phyloP scores from a whole-genome alignment of 345 rosid genomes.

The Eucalyptus cloeziana region DNA sequence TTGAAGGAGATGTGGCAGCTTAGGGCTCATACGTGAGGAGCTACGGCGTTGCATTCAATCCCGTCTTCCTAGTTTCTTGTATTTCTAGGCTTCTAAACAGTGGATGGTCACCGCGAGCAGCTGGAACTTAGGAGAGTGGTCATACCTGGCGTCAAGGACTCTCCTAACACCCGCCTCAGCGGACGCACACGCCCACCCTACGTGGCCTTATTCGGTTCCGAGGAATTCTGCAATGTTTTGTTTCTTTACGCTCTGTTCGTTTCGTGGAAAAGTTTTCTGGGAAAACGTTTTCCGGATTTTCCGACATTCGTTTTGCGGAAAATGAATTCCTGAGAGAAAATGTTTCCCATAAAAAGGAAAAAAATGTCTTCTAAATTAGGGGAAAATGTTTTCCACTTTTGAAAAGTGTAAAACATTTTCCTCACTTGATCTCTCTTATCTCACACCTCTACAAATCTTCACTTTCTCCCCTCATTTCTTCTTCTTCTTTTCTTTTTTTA shows the following conservation, averaged over 20 bases:
- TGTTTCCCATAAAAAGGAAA: too few species aligned
- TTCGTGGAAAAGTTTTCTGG: too few species aligned
- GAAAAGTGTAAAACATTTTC: too few species aligned
- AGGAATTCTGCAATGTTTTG: not conserved
- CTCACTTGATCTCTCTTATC: too few species aligned
- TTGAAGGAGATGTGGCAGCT: not conserved
- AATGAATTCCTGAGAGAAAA: too few species aligned
- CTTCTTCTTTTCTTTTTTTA: too few species aligned
- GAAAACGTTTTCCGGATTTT: too few species aligned
- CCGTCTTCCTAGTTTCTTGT: not conserved
- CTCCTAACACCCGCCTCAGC: not conserved
- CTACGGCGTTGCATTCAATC: not conserved
- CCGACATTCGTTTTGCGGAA: too few species aligned
- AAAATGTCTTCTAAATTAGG: too few species aligned
- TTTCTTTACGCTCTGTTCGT: not conserved
- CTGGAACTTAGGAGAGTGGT: not conserved
- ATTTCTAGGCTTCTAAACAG: not conserved
- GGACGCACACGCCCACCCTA: rapidly evolving
- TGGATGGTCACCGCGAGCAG: not conserved
- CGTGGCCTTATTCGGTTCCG: not conserved
- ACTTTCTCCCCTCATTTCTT: too few species aligned
- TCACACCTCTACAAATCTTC: too few species aligned
- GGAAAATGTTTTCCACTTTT: too few species aligned
- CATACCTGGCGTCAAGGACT: not conserved
- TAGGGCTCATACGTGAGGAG: not conserved